Percentiles rank a stretch among this genome's conserved stretches.
phyloP scores from a whole-genome alignment of 2,329 filamentous ascomycete genomes.

The Ramularia endophylla region DNA sequence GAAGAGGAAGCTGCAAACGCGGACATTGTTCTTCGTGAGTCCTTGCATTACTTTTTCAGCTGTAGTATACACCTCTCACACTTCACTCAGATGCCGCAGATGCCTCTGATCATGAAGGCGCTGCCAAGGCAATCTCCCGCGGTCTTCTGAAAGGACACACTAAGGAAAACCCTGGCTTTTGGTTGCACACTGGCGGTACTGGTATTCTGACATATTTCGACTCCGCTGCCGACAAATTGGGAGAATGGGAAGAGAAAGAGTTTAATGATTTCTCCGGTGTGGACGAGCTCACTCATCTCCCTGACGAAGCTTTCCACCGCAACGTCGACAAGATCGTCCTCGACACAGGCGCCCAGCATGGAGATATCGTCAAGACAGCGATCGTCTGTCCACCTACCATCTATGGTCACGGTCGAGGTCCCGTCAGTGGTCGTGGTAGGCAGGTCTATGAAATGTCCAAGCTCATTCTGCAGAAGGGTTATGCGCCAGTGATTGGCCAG shows the following conservation, averaged over 20 bases:
- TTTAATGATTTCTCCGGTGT: conserved; percentile 59
- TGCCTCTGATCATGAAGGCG: conserved; percentile 43
- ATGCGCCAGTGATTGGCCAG: conserved; percentile 51
- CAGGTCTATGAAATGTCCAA: conserved; percentile 55
- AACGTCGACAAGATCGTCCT: conserved; percentile 65
- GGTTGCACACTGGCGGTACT: conserved; percentile 52
- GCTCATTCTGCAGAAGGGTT: conserved; percentile 46
- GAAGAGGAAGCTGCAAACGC: conserved; percentile 44
- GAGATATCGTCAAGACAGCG: conserved; percentile 52
- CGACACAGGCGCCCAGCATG: conserved; percentile 39
- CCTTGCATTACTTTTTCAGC: background rate
- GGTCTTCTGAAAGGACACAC: conserved; percentile 46
- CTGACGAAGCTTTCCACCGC: conserved; percentile 56
- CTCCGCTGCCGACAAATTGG: conserved; percentile 40
- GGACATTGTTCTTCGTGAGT: conserved; percentile 46
- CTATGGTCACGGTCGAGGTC: conserved; percentile 45
- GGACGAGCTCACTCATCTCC: conserved; percentile 46
- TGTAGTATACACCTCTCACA: background rate
- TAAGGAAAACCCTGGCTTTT: conserved; percentile 30
- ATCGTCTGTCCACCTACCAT: conserved; percentile 58
- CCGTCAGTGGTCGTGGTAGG: conserved; percentile 48
- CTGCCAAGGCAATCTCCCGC: conserved; percentile 45
- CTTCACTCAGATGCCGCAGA: conserved; percentile 35
- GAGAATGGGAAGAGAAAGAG: conserved; percentile 39
- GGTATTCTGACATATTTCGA: conserved; percentile 52